Percentiles rank a stretch among this genome's conserved stretches.
phyloP scores from a whole-genome alignment of 768 basidiomycete genomes.

The Leccinum rimulosum region DNA sequence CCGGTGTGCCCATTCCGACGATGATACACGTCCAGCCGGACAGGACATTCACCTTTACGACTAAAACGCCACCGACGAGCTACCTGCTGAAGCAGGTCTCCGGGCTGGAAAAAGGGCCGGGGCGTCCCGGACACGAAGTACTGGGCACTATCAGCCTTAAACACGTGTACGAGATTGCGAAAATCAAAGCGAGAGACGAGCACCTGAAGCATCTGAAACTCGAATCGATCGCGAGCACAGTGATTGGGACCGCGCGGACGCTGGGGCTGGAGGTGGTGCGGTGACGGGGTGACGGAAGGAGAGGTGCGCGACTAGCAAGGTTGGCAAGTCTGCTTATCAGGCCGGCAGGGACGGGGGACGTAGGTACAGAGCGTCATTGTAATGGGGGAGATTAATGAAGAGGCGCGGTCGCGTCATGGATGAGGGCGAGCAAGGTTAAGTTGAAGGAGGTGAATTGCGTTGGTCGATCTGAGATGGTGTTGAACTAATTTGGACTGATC shows the following conservation, averaged over 20 bases:
- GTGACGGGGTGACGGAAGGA: conserved; percentile 40
- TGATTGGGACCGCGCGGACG: conserved; percentile 86
- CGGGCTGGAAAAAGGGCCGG: conserved; percentile 87
- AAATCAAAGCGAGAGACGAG: conserved; percentile 90
- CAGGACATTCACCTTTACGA: conserved; percentile 90
- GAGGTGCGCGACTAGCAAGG: conserved; percentile 28
- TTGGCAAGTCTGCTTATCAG: conserved; percentile 26
- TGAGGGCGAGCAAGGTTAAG: conserved; percentile 34
- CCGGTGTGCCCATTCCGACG: conserved; percentile 88
- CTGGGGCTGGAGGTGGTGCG: conserved; percentile 89
- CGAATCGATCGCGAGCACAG: conserved; percentile 83
- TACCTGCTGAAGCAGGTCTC: conserved; percentile 91
- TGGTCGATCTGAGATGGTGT: background rate
- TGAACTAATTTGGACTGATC: conserved; percentile 19
- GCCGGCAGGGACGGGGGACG: background rate
- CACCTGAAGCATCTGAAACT: conserved; percentile 83
- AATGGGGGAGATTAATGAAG: conserved; percentile 33
- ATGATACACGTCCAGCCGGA: conserved; percentile 92
- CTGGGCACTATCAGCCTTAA: conserved; percentile 87
- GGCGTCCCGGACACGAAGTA: conserved; percentile 73
- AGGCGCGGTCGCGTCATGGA: conserved; percentile 30
- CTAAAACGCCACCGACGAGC: conserved; percentile 86
- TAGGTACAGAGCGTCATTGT: conserved; percentile 20
- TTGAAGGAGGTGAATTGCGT: conserved; percentile 21
- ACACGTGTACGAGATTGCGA: conserved; percentile 98